Conservation (phyloP, 2,329 filamentous ascomycete genomes). For the Dactylella cylindrospora region DNA sequence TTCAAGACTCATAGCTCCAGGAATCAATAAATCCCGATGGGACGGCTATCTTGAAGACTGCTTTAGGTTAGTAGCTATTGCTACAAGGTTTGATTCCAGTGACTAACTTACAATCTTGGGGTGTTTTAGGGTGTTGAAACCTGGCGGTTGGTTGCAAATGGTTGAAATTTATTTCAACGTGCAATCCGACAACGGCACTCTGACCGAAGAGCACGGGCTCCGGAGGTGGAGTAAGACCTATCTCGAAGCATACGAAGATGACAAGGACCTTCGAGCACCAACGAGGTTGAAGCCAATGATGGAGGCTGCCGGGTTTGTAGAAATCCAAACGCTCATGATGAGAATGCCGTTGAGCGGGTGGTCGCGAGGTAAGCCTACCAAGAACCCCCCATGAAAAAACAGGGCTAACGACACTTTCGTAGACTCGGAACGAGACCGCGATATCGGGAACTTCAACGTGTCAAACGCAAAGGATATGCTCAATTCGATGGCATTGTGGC, state of each 20-base stretch:
- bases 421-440: slow-evolving; percentile 53
- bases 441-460: slow-evolving; percentile 51
- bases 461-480: slow-evolving; percentile 53
- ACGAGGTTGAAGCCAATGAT: slow-evolving; percentile 63
- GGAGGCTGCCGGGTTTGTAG: slow-evolving; percentile 65
- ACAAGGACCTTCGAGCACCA: slow-evolving; percentile 68
- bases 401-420: slow-evolving; percentile 45
- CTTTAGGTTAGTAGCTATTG: slow-evolving; percentile 51
- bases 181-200: slow-evolving; percentile 80
- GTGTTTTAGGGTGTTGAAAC: slow-evolving; percentile 63
- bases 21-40: slow-evolving; percentile 74
- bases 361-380: slow-evolving; percentile 61
- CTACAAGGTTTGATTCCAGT: neutral
- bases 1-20: slow-evolving; percentile 63
- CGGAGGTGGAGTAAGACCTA: slow-evolving; percentile 66
- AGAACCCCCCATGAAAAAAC: neutral
- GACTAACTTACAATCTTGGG: slow-evolving; percentile 13
- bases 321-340: slow-evolving; percentile 67
- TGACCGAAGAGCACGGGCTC: slow-evolving; percentile 68
- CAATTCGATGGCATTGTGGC: slow-evolving; percentile 54
- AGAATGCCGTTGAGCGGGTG: slow-evolving; percentile 70
- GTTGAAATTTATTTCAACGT: slow-evolving; percentile 83
- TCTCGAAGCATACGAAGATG: slow-evolving; percentile 62
- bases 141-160: slow-evolving; percentile 83
- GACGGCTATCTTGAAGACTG: slow-evolving; percentile 74